These are phyloP conservation scores for Colletotrichum sp. DNA, from an alignment of 2,329 filamentous ascomycete genomes.

Conservation along the genomic window DNA sequence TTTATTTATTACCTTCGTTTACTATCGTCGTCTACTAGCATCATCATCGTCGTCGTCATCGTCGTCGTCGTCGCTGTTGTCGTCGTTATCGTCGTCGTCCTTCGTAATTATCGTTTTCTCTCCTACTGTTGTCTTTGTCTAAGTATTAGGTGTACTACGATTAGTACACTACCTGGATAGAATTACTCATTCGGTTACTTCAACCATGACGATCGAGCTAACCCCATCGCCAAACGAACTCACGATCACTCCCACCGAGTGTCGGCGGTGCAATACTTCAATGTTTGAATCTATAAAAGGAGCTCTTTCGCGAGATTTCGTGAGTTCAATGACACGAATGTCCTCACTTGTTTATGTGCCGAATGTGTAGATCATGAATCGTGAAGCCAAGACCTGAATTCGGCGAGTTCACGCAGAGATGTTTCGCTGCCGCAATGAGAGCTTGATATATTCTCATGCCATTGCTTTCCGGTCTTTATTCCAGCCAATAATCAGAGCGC, in stretches of 20 bases:
- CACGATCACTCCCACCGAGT: rapidly evolving
- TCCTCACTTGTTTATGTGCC: no score
- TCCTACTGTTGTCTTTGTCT: no score
- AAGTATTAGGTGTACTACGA: no score
- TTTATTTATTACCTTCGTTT: rapidly evolving
- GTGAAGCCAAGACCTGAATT: not conserved
- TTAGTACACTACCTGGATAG: no score
- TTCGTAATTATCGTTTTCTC: no score
- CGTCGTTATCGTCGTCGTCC: no score
- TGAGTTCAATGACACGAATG: rapidly evolving
- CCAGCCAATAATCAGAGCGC: rapidly evolving
- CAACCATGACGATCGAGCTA: not conserved
- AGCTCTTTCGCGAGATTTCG: not conserved
- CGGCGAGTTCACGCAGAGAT: not conserved
- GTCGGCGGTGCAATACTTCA: not conserved
- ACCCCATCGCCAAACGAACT: rapidly evolving
- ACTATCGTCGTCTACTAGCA: no score
- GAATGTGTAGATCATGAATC: not conserved
- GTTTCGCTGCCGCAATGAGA: not conserved
- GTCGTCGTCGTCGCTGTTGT: no score
- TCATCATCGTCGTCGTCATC: no score
- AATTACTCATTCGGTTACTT: not conserved
- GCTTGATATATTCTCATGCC: rapidly evolving
- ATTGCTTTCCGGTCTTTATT: not conserved
- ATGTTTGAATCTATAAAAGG: not conserved